Conservation (phyloP, 2,329 filamentous ascomycete species). For the Ophiostoma sp. region DNA sequence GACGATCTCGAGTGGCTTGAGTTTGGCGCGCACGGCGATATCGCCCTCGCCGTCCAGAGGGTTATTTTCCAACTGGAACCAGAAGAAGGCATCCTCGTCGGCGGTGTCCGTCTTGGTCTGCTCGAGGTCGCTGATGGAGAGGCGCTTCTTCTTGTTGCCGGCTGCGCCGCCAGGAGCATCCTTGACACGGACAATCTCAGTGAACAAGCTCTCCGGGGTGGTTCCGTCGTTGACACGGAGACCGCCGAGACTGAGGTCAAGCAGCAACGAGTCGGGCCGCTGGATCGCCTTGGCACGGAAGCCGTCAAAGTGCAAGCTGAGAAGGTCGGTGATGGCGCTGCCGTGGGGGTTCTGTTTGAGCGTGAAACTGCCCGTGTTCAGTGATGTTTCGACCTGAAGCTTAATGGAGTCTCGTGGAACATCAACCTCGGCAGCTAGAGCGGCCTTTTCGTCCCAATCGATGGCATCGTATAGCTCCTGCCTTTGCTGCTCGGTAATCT, state of each 20-base stretch:
- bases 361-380: slow-evolving; percentile 96
- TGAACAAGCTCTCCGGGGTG: slow-evolving; percentile 84
- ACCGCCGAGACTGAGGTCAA: slow-evolving; percentile 86
- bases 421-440: slow-evolving; percentile 83
- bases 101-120: slow-evolving; percentile 38
- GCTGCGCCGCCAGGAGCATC: slow-evolving; percentile 59
- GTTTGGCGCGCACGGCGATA: slow-evolving; percentile 81
- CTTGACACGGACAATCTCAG: slow-evolving; percentile 95
- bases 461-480: slow-evolving; percentile 97
- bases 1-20: slow-evolving; percentile 94
- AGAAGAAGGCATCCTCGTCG: slow-evolving; percentile 84
- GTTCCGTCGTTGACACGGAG: slow-evolving; percentile 95
- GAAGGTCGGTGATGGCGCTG: slow-evolving; percentile 69
- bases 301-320: slow-evolving; percentile 90
- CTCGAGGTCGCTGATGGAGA: slow-evolving; percentile 58
- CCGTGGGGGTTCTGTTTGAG: slow-evolving; percentile 81
- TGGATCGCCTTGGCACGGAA: slow-evolving; percentile 90
- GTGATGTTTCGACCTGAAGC: slow-evolving; percentile 84
- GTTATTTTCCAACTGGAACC: slow-evolving; percentile 90
- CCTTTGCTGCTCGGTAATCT: slow-evolving; percentile 92
- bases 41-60: slow-evolving; percentile 91
- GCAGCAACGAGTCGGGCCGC: slow-evolving; percentile 84
- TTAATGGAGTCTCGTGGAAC: slow-evolving; percentile 89
- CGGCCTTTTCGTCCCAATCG: slow-evolving; percentile 96
- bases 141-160: slow-evolving; percentile 46